phyloP scores from a whole-genome alignment of 2,329 filamentous ascomycete genomes.

The Ophiostoma quercus region DNA sequence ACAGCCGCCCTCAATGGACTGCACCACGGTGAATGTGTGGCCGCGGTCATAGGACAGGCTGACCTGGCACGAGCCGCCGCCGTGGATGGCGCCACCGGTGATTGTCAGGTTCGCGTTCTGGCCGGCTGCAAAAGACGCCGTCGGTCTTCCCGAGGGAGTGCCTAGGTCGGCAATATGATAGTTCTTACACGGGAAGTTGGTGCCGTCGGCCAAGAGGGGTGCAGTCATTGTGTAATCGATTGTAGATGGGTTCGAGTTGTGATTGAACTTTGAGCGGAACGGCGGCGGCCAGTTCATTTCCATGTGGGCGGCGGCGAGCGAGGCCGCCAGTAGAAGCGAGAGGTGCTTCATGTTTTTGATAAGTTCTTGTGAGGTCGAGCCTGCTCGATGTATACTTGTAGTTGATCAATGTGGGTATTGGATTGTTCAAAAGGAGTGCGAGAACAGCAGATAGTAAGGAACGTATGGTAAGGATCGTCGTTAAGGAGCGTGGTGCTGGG shows the following conservation, averaged over 20 bases:
- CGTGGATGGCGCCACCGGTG: slow-evolving; percentile 57
- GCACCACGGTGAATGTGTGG: background rate
- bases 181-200: background rate
- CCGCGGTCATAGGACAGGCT: slow-evolving; percentile 70
- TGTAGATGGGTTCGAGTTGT: background rate
- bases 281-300: background rate
- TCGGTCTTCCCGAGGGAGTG: background rate
- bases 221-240: background rate
- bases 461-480: background rate
- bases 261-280: background rate
- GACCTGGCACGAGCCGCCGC: slow-evolving; percentile 71
- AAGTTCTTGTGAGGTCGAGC: background rate
- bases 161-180: background rate
- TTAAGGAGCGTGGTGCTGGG: background rate
- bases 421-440: background rate
- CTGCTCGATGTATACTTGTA: background rate
- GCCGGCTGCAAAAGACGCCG: background rate
- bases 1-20: background rate
- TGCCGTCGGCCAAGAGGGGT: background rate
- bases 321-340: background rate
- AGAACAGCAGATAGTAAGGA: background rate
- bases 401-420: background rate
- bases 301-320: background rate
- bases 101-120: slow-evolving; percentile 56
- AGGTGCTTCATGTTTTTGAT: background rate